Percentiles rank a stretch among this genome's conserved stretches.
These are phyloP conservation scores for Apiotrichum sp. DNA, from an alignment of 1,284 basidiomycete species.

Conservation along the genomic window DNA sequence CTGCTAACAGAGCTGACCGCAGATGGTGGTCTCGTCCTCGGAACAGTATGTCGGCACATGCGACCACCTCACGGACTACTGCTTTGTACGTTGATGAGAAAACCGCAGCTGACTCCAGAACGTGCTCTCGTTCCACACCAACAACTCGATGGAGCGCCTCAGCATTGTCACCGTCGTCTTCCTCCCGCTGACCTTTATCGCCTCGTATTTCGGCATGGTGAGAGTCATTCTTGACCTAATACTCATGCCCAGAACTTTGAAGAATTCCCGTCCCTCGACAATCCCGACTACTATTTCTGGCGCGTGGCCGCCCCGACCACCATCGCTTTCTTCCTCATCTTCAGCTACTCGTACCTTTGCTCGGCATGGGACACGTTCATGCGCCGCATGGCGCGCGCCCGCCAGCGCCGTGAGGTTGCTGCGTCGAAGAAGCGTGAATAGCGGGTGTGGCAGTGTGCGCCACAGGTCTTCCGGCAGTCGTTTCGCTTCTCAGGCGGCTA, in stretches of 20 bases:
- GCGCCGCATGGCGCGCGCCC: constrained; percentile 18
- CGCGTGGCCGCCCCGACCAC: constrained; percentile 41
- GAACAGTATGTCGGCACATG: constrained; percentile 44
- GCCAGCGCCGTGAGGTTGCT: background rate
- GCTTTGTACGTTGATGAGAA: constrained; percentile 34
- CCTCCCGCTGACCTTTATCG: constrained; percentile 33
- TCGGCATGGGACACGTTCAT: constrained; percentile 24
- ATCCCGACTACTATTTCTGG: constrained; percentile 43
- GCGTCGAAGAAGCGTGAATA: background rate
- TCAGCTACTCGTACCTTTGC: constrained; percentile 38
- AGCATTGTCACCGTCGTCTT: constrained; percentile 47
- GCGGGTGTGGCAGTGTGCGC: background rate
- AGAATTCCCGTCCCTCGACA: constrained; percentile 31
- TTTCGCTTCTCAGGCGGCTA: no score
- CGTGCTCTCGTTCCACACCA: constrained; percentile 44
- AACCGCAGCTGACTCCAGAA: constrained; percentile 22
- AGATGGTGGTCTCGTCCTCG: constrained; percentile 36
- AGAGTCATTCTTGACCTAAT: background rate
- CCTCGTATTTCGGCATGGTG: constrained; percentile 39
- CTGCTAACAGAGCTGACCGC: background rate
- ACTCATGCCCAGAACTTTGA: constrained; percentile 31
- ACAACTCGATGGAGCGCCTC: constrained; percentile 46
- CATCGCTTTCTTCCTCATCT: constrained; percentile 43
- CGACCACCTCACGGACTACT: constrained; percentile 46
- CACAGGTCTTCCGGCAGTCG: no score